phyloP scores from a whole-genome alignment of 1,284 basidiomycete genomes.

The Amylostereum chailletii region DNA sequence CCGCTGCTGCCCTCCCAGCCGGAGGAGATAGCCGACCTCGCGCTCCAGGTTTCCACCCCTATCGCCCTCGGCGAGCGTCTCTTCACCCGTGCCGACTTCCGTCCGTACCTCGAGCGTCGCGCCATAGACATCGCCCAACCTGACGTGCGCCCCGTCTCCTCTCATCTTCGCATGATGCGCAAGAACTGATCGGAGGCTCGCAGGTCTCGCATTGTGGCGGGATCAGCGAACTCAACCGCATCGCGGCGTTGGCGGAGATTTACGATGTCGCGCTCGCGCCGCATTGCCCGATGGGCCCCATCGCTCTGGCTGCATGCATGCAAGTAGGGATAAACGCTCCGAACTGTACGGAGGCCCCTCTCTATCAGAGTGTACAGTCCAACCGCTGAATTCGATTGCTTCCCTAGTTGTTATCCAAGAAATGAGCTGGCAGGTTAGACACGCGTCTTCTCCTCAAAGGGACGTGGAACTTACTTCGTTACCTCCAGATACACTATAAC shows the following conservation, averaged over 20 bases:
- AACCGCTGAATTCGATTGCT: neutral
- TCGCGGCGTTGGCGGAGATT: constrained; percentile 62
- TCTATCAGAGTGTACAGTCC: neutral
- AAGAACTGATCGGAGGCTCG: neutral
- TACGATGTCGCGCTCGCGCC: constrained; percentile 59
- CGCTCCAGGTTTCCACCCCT: constrained; percentile 53
- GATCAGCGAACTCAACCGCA: constrained; percentile 66
- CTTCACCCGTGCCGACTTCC: constrained; percentile 60
- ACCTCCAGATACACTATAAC: constrained; percentile 64
- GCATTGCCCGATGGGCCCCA: constrained; percentile 59
- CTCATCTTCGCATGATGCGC: neutral
- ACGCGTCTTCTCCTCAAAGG: neutral
- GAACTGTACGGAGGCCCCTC: constrained; percentile 35
- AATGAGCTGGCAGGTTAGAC: constrained; percentile 52
- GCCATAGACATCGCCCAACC: constrained; percentile 70
- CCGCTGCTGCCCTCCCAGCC: constrained; percentile 63
- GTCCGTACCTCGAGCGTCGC: constrained; percentile 64
- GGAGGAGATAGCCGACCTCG: constrained; percentile 58
- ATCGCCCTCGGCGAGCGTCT: constrained; percentile 69
- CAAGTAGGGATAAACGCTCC: constrained; percentile 46
- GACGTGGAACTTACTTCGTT: no score
- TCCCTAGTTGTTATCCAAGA: constrained; percentile 52
- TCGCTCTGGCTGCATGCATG: constrained; percentile 66
- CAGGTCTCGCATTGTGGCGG: constrained; percentile 61
- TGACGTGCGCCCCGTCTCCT: constrained; percentile 35